phyloP scores from a whole-genome alignment of 2,329 filamentous ascomycete species.

The Venturia pyrina region DNA sequence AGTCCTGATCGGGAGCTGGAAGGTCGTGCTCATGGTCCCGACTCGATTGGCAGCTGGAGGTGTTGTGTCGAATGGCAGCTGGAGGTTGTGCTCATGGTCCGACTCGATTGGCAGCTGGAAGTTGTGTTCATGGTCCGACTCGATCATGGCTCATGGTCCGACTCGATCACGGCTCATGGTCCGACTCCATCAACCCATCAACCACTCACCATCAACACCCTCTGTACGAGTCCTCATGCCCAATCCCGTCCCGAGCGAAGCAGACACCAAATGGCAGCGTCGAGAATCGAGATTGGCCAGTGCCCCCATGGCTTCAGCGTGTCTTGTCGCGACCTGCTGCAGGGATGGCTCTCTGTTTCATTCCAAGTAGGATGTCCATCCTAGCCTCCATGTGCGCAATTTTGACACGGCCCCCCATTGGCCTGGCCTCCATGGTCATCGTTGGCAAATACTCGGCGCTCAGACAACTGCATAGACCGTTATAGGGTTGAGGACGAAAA shows the following conservation, averaged over 20 bases:
- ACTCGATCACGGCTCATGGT: neutral
- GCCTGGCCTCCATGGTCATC: neutral
- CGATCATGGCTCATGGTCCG: too few relatives aligned
- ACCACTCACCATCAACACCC: neutral
- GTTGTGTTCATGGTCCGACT: too few relatives aligned
- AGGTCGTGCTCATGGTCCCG: neutral
- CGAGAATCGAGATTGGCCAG: neutral
- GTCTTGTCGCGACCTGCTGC: neutral
- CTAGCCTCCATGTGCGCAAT: conserved; percentile 4
- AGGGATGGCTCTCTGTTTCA: neutral
- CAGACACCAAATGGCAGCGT: neutral
- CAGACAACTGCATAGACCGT: neutral
- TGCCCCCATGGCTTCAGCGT: conserved; percentile 3
- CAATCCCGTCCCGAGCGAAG: neutral
- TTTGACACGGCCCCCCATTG: neutral
- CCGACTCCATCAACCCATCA: neutral
- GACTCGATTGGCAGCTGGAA: too few relatives aligned
- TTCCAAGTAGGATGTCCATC: neutral
- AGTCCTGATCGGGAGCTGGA: neutral
- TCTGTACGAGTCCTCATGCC: neutral
- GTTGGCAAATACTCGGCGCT: neutral
- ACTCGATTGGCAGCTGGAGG: too few relatives aligned
- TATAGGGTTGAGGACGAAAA: conserved; percentile 3
- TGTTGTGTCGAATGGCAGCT: too few relatives aligned
- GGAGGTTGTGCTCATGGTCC: neutral